Percentiles rank a stretch among this genome's conserved stretches.
These are phyloP conservation scores for Allium cepa DNA, from an alignment of 106 monocot genomes.

Conservation along the genomic window DNA sequence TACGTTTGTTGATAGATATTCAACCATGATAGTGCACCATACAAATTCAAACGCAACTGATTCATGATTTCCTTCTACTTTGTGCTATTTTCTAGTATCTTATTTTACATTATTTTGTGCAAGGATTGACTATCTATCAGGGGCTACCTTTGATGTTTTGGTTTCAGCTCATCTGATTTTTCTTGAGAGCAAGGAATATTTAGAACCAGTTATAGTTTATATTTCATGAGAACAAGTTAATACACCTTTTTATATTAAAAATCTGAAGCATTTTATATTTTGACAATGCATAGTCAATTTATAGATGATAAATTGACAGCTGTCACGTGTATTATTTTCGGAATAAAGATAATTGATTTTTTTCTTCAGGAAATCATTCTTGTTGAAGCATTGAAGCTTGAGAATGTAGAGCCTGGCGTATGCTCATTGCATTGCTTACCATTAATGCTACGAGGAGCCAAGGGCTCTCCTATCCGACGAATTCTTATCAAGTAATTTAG, in stretches of 20 bases:
- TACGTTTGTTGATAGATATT: no score
- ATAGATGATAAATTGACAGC: no score
- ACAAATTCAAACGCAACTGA: no score
- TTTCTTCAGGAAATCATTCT: conserved; percentile 42
- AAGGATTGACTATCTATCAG: conserved; percentile 79
- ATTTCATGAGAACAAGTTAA: background rate
- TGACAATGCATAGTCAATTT: no score
- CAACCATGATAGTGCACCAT: no score
- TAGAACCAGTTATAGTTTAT: background rate
- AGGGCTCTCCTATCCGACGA: conserved; percentile 86
- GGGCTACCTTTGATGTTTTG: conserved; percentile 76
- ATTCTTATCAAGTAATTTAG: conserved; percentile 52
- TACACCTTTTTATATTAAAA: no score
- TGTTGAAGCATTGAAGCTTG: conserved; percentile 78
- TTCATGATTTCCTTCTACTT: background rate
- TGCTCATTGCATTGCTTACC: conserved; percentile 79
- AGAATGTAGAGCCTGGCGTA: conserved; percentile 43
- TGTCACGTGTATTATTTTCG: no score
- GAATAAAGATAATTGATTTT: background rate
- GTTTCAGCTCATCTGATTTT: conserved; percentile 68
- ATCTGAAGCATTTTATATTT: no score
- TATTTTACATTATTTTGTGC: conserved; percentile 5
- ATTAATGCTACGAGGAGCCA: conserved; percentile 53
- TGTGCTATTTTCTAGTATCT: background rate
- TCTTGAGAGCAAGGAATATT: conserved; percentile 53